Percentiles rank a stretch among this genome's conserved stretches.
Evolutionary conservation across 208 protist species (phyloP).

Genomic region (Crithidia expoeki): DNA sequence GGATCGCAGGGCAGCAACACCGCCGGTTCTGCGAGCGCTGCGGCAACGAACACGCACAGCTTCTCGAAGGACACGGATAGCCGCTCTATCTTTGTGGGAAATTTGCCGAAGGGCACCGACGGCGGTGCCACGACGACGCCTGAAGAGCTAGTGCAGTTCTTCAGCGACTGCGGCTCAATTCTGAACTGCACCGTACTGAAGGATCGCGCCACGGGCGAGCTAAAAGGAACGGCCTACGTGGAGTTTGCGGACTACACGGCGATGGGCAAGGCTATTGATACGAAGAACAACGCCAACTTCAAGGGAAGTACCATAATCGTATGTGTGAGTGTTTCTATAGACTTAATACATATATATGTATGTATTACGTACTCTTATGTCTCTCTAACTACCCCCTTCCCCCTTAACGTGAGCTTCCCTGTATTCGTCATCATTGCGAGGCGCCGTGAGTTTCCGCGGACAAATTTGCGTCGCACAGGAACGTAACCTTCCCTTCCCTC

Average conservation of each 20-base stretch:
- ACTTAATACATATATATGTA: too few species aligned
- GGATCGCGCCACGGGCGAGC: slow-evolving; percentile 76
- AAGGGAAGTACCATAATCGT: slow-evolving; percentile 89
- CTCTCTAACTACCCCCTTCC: slow-evolving; percentile 5
- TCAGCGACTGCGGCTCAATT: slow-evolving; percentile 77
- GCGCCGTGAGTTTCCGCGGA: too few species aligned
- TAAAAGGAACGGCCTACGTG: slow-evolving; percentile 88
- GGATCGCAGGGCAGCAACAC: not conserved
- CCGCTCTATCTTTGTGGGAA: slow-evolving; percentile 87
- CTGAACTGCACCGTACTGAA: slow-evolving; percentile 85
- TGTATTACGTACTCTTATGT: slow-evolving; percentile 3
- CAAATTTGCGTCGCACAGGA: too few species aligned
- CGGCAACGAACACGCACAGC: slow-evolving; percentile 30
- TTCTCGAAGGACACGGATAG: slow-evolving; percentile 86
- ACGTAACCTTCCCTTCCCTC: too few species aligned
- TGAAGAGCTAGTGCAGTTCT: slow-evolving; percentile 85
- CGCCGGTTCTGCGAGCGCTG: not conserved
- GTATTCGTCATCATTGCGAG: too few species aligned
- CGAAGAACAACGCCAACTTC: slow-evolving; percentile 85
- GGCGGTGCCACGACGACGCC: slow-evolving; percentile 67
- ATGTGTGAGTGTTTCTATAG: slow-evolving; percentile 68
- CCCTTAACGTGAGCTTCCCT: too few species aligned
- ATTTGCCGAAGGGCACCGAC: slow-evolving; percentile 75
- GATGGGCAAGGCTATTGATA: slow-evolving; percentile 84
- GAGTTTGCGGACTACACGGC: slow-evolving; percentile 80